Conservation (phyloP, 2,329 filamentous ascomycete genomes). For the Calonectria hawksworthii region DNA sequence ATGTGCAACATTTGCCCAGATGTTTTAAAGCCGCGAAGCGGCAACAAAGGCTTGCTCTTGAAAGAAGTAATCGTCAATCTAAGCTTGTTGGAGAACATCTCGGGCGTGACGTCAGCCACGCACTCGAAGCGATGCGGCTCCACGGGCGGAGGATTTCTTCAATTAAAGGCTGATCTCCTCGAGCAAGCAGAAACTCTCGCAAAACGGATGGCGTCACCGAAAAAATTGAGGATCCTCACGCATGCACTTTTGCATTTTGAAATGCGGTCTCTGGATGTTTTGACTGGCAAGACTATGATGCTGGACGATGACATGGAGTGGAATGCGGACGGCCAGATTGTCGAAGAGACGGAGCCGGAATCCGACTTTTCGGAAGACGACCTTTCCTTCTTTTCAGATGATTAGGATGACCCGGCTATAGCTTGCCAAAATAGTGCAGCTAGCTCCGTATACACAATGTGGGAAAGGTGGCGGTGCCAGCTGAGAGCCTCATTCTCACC, state of each 20-base stretch:
- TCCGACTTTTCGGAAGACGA: conserved; percentile 18
- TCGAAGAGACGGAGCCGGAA: conserved; percentile 26
- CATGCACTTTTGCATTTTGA: conserved; percentile 31
- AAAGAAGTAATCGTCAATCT: conserved; percentile 30
- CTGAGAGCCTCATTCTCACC: neutral
- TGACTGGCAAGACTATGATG: conserved; percentile 37
- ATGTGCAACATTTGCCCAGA: conserved; percentile 37
- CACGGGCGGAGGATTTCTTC: conserved; percentile 12
- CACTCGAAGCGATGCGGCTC: conserved; percentile 32
- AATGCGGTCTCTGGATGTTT: conserved; percentile 32
- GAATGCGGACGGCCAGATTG: conserved; percentile 34
- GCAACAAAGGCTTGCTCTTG: conserved; percentile 19
- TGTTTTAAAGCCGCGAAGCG: conserved; percentile 30
- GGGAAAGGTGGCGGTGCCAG: neutral
- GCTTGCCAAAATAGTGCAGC: neutral
- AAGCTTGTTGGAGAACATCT: conserved; percentile 21
- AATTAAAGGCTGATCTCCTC: conserved; percentile 32
- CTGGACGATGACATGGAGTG: conserved; percentile 32
- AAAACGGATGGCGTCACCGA: conserved; percentile 29
- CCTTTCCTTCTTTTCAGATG: neutral
- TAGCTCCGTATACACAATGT: neutral
- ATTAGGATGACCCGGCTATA: neutral
- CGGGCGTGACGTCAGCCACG: conserved; percentile 25
- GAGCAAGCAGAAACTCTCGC: conserved; percentile 33
- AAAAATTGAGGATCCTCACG: conserved; percentile 33